A percentile compares a stretch with the other conserved stretches of the same genome.
These are phyloP conservation scores for Huntiella bhutanensis DNA, from an alignment of 2,329 filamentous ascomycete genomes.

Conservation along the genomic window DNA sequence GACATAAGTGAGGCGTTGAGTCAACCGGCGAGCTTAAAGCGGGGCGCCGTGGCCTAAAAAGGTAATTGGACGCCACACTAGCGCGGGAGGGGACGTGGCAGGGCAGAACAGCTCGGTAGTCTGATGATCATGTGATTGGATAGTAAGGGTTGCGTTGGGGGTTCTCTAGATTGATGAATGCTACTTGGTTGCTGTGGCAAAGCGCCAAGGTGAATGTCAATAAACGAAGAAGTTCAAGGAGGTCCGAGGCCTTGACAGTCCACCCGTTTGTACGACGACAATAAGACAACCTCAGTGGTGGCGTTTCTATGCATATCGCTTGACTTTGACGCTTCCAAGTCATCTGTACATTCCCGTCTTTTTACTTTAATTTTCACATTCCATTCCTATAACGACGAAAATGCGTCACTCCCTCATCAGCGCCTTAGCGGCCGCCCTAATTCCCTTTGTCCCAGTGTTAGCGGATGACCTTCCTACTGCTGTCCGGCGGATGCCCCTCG, in stretches of 20 bases:
- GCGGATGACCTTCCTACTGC: conserved; percentile 33
- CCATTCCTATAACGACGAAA: conserved; percentile 4
- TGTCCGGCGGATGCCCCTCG: conserved; percentile 52
- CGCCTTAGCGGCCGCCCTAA: conserved; percentile 1
- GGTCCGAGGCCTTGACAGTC: no score
- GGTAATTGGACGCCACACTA: background rate
- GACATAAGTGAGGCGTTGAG: conserved; percentile 7
- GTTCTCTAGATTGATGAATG: background rate
- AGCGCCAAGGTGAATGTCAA: background rate
- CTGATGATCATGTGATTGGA: no score
- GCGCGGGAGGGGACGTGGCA: no score
- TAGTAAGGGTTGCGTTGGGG: background rate
- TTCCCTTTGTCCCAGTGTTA: conserved; percentile 8
- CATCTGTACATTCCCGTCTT: background rate
- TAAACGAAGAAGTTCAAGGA: no score
- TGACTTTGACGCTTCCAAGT: background rate
- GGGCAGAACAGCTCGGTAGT: no score
- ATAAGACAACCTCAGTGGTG: no score
- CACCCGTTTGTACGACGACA: no score
- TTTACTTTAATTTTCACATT: background rate
- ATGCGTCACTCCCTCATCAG: conserved; percentile 20
- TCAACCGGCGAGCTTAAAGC: conserved; percentile 10
- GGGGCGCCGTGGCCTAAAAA: conserved; percentile 2
- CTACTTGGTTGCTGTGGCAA: background rate
- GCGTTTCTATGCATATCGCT: no score